These are phyloP conservation scores for Meyerozyma smithsonii DNA, from an alignment of 1,139 yeast genomes.

Conservation along the genomic window DNA sequence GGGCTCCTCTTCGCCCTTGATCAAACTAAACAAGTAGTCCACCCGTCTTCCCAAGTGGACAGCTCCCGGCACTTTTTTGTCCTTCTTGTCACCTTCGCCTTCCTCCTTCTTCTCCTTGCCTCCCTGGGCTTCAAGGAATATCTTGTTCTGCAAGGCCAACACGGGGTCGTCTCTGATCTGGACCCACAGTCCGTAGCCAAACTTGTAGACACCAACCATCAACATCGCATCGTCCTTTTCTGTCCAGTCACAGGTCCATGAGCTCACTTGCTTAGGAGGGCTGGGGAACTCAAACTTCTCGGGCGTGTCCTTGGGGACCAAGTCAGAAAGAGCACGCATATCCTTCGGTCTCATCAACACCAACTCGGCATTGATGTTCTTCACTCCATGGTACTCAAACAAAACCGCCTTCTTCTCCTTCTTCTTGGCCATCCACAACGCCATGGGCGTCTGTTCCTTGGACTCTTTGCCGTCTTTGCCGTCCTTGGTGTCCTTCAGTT, in stretches of 20 bases:
- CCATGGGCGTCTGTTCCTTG: constrained; percentile 22
- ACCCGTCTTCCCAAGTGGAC: constrained; percentile 93
- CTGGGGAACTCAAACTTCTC: constrained; percentile 52
- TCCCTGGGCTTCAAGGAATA: constrained; percentile 49
- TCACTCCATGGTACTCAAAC: constrained; percentile 85
- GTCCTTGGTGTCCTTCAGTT: constrained; percentile 43
- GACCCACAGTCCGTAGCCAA: constrained; percentile 95
- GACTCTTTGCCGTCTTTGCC: constrained; percentile 26
- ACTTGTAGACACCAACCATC: constrained; percentile 80
- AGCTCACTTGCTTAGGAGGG: constrained; percentile 75
- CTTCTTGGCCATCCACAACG: constrained; percentile 55
- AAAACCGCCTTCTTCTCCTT: constrained; percentile 82
- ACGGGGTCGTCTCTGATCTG: constrained; percentile 95
- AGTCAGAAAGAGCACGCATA: constrained; percentile 57
- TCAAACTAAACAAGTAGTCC: constrained; percentile 72
- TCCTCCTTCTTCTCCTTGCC: constrained; percentile 34
- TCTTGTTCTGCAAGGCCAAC: constrained; percentile 77
- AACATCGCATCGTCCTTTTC: constrained; percentile 81
- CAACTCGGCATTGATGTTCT: constrained; percentile 86
- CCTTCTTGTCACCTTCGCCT: constrained; percentile 19
- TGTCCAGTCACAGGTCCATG: constrained; percentile 90
- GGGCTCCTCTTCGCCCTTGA: constrained; percentile 51
- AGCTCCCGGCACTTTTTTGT: constrained; percentile 80
- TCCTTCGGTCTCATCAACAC: constrained; percentile 80
- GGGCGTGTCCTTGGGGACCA: constrained; percentile 57